These are phyloP conservation scores for Boletus reticulatus DNA, from an alignment of 768 basidiomycete species.

Conservation along the genomic window DNA sequence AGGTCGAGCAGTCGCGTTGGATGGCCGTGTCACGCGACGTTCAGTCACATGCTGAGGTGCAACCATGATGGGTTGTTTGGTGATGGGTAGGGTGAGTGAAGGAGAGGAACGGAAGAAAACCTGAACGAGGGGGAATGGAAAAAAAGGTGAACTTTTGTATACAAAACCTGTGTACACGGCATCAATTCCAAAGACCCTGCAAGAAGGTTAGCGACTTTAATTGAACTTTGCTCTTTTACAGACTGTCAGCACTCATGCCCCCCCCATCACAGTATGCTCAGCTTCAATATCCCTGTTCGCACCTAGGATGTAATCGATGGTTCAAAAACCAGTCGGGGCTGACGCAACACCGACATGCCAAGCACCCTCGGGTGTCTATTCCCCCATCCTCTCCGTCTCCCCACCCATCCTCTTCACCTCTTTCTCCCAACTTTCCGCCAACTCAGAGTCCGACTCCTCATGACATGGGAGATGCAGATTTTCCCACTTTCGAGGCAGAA, in stretches of 20 bases:
- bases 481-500: not conserved
- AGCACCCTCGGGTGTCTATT: not conserved
- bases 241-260: not conserved
- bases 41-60: not conserved
- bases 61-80: not conserved
- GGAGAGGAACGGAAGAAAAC: no score
- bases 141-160: no score
- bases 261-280: not conserved
- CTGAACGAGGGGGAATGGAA: no score
- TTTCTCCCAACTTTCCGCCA: no score
- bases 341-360: not conserved
- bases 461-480: no score
- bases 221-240: no score
- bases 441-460: no score
- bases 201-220: no score
- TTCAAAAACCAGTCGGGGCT: not conserved
- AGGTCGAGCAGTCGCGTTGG: not conserved
- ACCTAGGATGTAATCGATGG: not conserved
- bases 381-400: not conserved
- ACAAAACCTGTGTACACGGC: no score
- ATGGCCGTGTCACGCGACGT: not conserved
- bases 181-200: no score
- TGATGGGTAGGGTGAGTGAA: no score
- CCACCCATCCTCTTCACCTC: no score
- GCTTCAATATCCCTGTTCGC: not conserved